phyloP scores from a whole-genome alignment of 257 asterid genomes.

The Primulina tabacum region DNA sequence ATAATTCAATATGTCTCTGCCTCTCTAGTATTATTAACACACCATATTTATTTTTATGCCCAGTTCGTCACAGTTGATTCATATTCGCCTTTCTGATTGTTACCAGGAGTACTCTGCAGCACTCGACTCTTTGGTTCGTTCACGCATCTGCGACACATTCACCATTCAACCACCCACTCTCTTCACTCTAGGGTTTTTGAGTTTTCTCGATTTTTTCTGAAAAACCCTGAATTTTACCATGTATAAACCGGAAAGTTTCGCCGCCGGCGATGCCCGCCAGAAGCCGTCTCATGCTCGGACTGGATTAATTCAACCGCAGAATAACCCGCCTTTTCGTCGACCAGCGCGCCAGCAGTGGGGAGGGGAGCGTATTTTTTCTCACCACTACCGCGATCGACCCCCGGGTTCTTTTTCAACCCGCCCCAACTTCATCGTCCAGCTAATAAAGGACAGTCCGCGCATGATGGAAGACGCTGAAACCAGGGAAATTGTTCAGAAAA shows the following conservation, averaged over 20 bases:
- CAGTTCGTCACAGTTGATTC: too few relatives aligned
- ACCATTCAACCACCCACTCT: too few relatives aligned
- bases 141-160: not conserved
- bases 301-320: slow-evolving; percentile 14
- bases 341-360: slow-evolving; percentile 28
- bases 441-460: slow-evolving; percentile 27
- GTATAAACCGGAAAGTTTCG: slow-evolving; percentile 17
- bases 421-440: slow-evolving; percentile 52
- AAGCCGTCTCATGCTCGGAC: slow-evolving; percentile 22
- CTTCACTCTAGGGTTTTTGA: slow-evolving; percentile 29
- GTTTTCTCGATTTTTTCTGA: not conserved
- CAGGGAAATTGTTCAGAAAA: slow-evolving; percentile 22
- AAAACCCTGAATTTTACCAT: slow-evolving; percentile 12
- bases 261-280: slow-evolving; percentile 21
- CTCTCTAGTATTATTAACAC: too few relatives aligned
- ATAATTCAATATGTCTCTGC: too few relatives aligned
- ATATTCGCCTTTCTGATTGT: too few relatives aligned
- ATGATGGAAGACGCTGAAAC: slow-evolving; percentile 17
- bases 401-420: slow-evolving; percentile 22
- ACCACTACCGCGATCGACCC: slow-evolving; percentile 40
- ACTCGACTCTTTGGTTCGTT: too few relatives aligned
- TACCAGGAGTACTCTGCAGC: too few relatives aligned
- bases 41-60: too few relatives aligned
- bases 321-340: slow-evolving; percentile 24
- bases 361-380: slow-evolving; percentile 17